phyloP scores from a whole-genome alignment of 495 filamentous ascomycete species.

The Aspergillus diversus region DNA sequence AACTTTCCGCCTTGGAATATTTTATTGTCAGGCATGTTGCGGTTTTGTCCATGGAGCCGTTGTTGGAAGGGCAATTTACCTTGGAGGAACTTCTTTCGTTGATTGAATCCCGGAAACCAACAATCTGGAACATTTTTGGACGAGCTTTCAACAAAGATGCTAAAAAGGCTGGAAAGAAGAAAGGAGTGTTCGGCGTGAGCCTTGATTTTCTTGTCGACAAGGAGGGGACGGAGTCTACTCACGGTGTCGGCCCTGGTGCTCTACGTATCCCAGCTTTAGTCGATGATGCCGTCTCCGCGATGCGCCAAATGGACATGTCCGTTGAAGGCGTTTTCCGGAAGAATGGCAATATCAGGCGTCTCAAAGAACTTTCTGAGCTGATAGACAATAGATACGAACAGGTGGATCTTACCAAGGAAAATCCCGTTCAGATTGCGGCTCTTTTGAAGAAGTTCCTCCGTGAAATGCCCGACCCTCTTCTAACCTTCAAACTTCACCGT shows the following conservation, averaged over 20 bases:
- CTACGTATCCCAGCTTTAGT: slow-evolving; percentile 86
- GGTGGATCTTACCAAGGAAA: slow-evolving; percentile 81
- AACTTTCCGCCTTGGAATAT: slow-evolving; percentile 92
- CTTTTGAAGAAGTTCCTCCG: slow-evolving; percentile 94
- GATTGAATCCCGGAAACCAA: slow-evolving; percentile 91
- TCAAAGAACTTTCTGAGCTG: slow-evolving; percentile 79
- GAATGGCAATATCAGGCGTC: slow-evolving; percentile 93
- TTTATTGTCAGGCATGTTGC: slow-evolving; percentile 97
- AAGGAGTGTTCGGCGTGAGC: slow-evolving; percentile 88
- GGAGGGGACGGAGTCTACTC: slow-evolving; percentile 92
- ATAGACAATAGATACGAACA: slow-evolving; percentile 84
- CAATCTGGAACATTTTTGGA: slow-evolving; percentile 96
- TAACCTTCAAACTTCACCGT: slow-evolving; percentile 93
- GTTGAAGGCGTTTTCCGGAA: slow-evolving; percentile 99
- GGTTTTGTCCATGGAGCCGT: slow-evolving; percentile 91
- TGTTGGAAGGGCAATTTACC: slow-evolving; percentile 87
- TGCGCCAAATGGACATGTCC: slow-evolving; percentile 99
- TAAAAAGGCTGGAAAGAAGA: slow-evolving; percentile 82
- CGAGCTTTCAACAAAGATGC: slow-evolving; percentile 89
- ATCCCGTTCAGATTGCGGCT: slow-evolving; percentile 90
- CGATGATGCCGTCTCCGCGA: slow-evolving; percentile 88
- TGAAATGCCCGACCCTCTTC: slow-evolving; percentile 89
- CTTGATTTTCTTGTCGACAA: slow-evolving; percentile 84
- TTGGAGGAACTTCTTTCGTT: slow-evolving; percentile 93
- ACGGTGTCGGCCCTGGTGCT: slow-evolving; percentile 90